Conservation (phyloP, 2,329 filamentous ascomycete species). For the Xylariales sp. region DNA sequence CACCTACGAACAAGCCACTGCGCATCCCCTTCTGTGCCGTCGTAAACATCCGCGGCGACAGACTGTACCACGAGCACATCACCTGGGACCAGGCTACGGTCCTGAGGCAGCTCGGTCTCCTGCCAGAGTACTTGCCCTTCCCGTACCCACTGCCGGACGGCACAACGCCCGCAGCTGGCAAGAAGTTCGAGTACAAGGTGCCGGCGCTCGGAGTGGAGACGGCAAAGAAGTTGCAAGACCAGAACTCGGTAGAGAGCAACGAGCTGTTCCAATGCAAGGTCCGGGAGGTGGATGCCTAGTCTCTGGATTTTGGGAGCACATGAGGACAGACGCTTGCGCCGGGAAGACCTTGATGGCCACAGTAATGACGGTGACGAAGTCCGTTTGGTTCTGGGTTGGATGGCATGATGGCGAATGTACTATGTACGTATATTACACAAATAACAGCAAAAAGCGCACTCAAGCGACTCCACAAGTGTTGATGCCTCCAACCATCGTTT, state of each 20-base stretch:
- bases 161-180: constrained; percentile 23
- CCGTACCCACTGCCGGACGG: constrained; percentile 47
- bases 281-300: constrained; percentile 4
- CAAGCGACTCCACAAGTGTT: too few relatives aligned
- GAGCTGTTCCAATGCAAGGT: constrained; percentile 39
- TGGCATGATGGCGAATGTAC: too few relatives aligned
- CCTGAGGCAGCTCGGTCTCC: constrained; percentile 55
- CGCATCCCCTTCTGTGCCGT: constrained; percentile 61
- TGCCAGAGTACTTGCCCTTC: constrained; percentile 62
- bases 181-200: constrained; percentile 51
- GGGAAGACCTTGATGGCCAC: too few relatives aligned
- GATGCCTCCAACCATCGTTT: too few relatives aligned
- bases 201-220: constrained; percentile 56
- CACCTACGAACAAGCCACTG: constrained; percentile 48
- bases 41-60: constrained; percentile 64
- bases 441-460: too few relatives aligned
- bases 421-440: too few relatives aligned
- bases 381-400: too few relatives aligned
- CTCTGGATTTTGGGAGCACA: too few relatives aligned
- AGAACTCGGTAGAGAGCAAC: constrained; percentile 50
- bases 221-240: constrained; percentile 41
- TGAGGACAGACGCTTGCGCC: too few relatives aligned
- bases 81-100: constrained; percentile 65
- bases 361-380: too few relatives aligned
- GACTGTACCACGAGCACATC: constrained; percentile 68